Evolutionary conservation across 192 early-diverging fungal genomes (phyloP), one percentile per base, ranked within the genome.

Genomic region (Coemansia reversa): DNA sequence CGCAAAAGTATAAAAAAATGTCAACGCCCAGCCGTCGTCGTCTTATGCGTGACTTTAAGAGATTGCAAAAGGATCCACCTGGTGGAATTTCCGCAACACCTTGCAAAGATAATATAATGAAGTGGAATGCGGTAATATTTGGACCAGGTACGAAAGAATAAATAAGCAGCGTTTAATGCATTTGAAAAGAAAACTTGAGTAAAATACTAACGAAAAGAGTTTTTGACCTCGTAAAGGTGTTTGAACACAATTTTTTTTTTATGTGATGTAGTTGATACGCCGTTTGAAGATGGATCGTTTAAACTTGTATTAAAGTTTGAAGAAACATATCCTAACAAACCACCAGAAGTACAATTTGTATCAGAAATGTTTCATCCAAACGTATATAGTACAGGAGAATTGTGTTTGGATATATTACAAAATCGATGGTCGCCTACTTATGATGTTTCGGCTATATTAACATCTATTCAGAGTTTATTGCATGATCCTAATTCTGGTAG

Each of bases 61-160:
- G 94, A 28, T 85, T 99, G 50, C 91, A 93, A 69, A 94, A 87
- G 52, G 97, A 99, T 71, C 92, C 97, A 19, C 93, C 94, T 27
- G 93, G 88, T 20, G 84, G 91, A 30, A 88, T 93, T 53, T 88
- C 89, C 11, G 97, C 95, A 19, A 90, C 94, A 0, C 97, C 97
- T 14, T 93, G 91, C 71, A 85, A 92, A 1, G 95, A 98, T 85
- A 98, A 98, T 74, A 97, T 98, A 62, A 90, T 97, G 85, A 61
- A 93, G 48, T 97, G 97, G 97, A 98, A 99, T 70, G 97, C 96
- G 14, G 95, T 99, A n/a, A 99, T 99, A 73, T 99, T 99, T 81
- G 97, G 92, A 16, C 91, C 91, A 35, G 35, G 35, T 39, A 39
- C 35, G 35, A 6, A 39, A 39, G 8, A 39, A 9, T 39, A 39